A percentile compares a stretch with the other conserved stretches of the same genome.
These are phyloP conservation scores for Teratosphaeria gauchensis DNA, from an alignment of 2,329 filamentous ascomycete genomes.

Conservation along the genomic window DNA sequence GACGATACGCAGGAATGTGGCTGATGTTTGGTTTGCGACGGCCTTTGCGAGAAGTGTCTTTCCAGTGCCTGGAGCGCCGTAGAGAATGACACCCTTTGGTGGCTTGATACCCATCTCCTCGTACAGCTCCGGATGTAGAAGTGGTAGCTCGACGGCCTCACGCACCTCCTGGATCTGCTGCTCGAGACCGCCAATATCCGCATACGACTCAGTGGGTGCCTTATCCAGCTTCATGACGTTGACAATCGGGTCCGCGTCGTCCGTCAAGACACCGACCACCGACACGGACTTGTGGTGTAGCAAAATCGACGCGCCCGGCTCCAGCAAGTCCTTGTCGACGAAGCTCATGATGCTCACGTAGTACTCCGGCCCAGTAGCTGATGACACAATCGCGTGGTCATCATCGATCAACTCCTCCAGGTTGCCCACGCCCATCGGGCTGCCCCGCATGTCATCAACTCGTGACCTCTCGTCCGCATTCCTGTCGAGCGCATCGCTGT, in stretches of 20 bases:
- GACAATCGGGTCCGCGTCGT: conserved; percentile 89
- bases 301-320: conserved; percentile 89
- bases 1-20: conserved; percentile 94
- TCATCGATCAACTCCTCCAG: conserved; percentile 98
- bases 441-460: conserved; percentile 97
- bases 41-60: conserved; percentile 95
- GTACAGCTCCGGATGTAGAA: conserved; percentile 93
- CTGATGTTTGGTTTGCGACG: conserved; percentile 97
- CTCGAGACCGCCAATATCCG: conserved; percentile 94
- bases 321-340: conserved; percentile 94
- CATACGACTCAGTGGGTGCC: conserved; percentile 94
- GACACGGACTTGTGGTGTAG: conserved; percentile 97
- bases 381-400: conserved; percentile 96
- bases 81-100: conserved; percentile 97
- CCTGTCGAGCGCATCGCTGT: conserved; percentile 70
- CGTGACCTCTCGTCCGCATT: conserved; percentile 90
- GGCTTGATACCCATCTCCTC: conserved; percentile 99
- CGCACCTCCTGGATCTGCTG: conserved; percentile 93
- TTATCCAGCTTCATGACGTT: conserved; percentile 99
- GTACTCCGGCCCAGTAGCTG: conserved; percentile 94
- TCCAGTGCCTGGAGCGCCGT: conserved; percentile 91
- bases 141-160: conserved; percentile 89
- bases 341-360: conserved; percentile 99
- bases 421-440: conserved; percentile 96
- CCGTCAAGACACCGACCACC: conserved; percentile 92